Evolutionary conservation across 208 protist genomes (phyloP), one percentile per base, ranked within the genome.

Genomic region (Trichomonas gallinae): DNA sequence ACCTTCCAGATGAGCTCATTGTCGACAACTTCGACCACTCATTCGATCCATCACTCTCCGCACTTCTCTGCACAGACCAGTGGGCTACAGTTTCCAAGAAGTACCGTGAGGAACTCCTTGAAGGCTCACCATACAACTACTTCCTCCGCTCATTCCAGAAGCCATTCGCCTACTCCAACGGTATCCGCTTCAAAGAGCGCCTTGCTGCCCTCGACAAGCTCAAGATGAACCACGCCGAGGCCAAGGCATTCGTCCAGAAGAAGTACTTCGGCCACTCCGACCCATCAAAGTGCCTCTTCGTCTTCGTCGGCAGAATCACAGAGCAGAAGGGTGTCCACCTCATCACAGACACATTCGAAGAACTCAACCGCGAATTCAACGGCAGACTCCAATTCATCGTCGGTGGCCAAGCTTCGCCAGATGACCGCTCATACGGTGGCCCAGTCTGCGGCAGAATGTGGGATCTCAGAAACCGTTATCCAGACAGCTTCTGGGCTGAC

Each of bases 291-390:
- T 93, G 87, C 44, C 31, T 93, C 15, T 93, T 93, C 38, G 34
- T 93, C 17, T 93, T 93, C 87, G 87, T 93, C n/a, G 87, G 87
- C 42, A 93, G 87, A 93, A 93, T 93, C 46, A 42, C 46, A 6
- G 87, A 93, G 51, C 87, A 93, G n/a, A 93, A 93, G 44, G 87
- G 87, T 93, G 87, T 93, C n/a, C 44, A 93, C n/a, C 31, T 93
- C 17, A 93, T 93, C 87, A 93, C 45, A n/a, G 87, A 93, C 15
- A 48, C n/a, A 23, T 93, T 93, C 44, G 87, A 93, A 36, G 44
- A 48, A 34, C n/a, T 93, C 11, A 23, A 93, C n/a, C 23, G 44
- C 15, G 26, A 93, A 51, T 93, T 48, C n/a, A 51, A 51, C 44
- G 87, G 44, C 44, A 51, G 6, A 51, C 46, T 93, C 0, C 87